Percentiles rank a stretch among this genome's conserved stretches.
Conservation (phyloP, 306 rosid genomes). For the Medicago lupulina region DNA sequence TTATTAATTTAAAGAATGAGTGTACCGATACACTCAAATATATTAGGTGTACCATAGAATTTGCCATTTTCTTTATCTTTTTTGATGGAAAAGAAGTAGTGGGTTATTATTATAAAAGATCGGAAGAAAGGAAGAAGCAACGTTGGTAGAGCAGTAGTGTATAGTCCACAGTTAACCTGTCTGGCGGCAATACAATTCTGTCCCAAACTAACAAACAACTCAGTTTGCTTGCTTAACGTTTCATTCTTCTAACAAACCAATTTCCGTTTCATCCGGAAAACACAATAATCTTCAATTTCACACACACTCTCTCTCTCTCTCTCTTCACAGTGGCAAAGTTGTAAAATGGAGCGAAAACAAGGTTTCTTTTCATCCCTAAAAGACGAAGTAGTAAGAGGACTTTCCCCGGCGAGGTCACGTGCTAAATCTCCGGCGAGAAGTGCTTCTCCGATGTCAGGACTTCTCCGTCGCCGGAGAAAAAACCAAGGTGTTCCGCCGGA, state of each 20-base stretch:
- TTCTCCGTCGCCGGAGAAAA: conserved; percentile 73
- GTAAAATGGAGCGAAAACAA: conserved; percentile 82
- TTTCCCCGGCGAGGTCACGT: conserved; percentile 85
- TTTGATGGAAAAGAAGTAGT: neutral
- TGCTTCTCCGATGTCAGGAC: conserved; percentile 72
- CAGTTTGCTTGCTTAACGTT: conserved; percentile 35
- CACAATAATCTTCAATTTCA: neutral
- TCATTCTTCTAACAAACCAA: conserved; percentile 2
- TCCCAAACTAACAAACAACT: conserved; percentile 23
- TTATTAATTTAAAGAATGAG: too few relatives aligned
- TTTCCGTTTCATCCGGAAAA: neutral
- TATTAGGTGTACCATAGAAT: too few relatives aligned
- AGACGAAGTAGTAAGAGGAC: conserved; percentile 84
- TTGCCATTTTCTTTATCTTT: too few relatives aligned
- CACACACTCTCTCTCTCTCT: neutral
- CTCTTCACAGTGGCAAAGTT: conserved; percentile 18
- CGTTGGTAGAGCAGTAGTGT: neutral
- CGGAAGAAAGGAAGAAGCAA: conserved; percentile 1
- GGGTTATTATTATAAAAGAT: neutral
- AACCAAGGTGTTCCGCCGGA: conserved; percentile 72
- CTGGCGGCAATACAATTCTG: conserved; percentile 51
- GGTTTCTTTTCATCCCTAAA: conserved; percentile 86
- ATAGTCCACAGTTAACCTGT: conserved; percentile 43
- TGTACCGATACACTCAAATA: too few relatives aligned
- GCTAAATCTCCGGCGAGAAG: conserved; percentile 71